Conservation (phyloP, 768 basidiomycete genomes). For the Suillus alpinus region DNA sequence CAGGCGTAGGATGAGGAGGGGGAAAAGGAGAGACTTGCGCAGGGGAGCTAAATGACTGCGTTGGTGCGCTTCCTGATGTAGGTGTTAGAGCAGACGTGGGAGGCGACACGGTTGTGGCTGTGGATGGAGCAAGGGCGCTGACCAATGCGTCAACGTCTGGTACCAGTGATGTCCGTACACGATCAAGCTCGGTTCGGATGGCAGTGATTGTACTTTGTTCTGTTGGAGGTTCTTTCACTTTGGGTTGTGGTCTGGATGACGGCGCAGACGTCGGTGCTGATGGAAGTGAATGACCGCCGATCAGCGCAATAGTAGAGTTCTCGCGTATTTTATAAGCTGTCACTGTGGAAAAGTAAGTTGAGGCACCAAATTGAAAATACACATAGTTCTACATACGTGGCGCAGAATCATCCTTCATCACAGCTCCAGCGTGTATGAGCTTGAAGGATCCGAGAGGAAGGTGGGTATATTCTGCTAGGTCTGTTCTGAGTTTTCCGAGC, state of each 20-base stretch:
- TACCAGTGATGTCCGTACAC: constrained; percentile 50
- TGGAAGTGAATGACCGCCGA: constrained; percentile 46
- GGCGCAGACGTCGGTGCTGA: constrained; percentile 15
- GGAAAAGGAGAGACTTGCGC: constrained; percentile 4
- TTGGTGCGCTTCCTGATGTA: not conserved
- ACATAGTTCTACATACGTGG: constrained; percentile 44
- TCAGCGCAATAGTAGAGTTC: constrained; percentile 67
- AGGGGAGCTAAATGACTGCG: constrained; percentile 5
- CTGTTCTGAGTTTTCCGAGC: constrained; percentile 54
- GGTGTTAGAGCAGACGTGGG: constrained; percentile 10
- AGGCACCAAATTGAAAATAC: not conserved
- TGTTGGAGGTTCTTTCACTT: constrained; percentile 33
- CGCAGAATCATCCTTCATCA: constrained; percentile 80
- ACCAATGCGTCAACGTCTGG: constrained; percentile 61
- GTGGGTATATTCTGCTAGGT: constrained; percentile 72
- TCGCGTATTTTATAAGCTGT: constrained; percentile 72
- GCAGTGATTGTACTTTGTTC: constrained; percentile 34
- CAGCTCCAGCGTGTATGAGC: constrained; percentile 85
- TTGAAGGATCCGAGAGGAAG: constrained; percentile 73
- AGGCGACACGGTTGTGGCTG: constrained; percentile 11
- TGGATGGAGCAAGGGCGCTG: constrained; percentile 17
- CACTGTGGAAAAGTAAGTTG: constrained; percentile 37
- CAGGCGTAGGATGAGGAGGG: not conserved
- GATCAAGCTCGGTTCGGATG: constrained; percentile 40
- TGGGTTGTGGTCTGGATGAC: constrained; percentile 21